These are phyloP conservation scores for Picochlorum costavermella DNA, from an alignment of 139 green algal genomes.

Conservation along the genomic window DNA sequence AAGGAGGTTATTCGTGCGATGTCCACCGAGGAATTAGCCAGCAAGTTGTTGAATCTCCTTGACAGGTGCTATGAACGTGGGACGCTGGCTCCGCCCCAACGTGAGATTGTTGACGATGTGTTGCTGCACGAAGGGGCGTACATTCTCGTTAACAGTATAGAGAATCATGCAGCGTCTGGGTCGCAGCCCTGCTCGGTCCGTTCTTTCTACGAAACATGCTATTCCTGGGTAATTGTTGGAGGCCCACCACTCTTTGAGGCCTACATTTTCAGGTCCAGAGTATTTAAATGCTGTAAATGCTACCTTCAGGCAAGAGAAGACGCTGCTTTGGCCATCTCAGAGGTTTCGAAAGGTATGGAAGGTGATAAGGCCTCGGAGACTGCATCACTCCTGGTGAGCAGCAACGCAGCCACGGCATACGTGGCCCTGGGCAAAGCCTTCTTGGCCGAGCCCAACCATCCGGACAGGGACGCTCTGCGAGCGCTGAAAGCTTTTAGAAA, in stretches of 20 bases:
- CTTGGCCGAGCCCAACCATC: slow-evolving; percentile 27
- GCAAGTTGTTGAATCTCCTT: no score
- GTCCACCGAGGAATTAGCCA: no score
- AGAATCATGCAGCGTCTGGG: no score
- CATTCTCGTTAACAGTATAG: no score
- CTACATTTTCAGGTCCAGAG: slow-evolving; percentile 18
- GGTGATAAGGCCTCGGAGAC: neutral
- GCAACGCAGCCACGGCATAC: neutral
- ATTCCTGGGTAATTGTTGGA: neutral
- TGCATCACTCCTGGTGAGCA: neutral
- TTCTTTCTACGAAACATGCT: no score
- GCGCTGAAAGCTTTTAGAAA: slow-evolving; percentile 24
- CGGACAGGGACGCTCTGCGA: slow-evolving; percentile 15
- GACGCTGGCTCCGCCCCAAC: no score
- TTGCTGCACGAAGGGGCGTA: no score
- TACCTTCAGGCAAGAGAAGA: slow-evolving; percentile 33
- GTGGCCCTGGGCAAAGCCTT: slow-evolving; percentile 15
- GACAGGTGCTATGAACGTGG: no score
- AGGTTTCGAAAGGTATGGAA: neutral
- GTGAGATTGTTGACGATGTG: no score
- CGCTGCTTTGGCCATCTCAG: neutral
- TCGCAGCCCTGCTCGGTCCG: no score
- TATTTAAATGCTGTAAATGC: slow-evolving; percentile 18
- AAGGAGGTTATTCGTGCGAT: slow-evolving; percentile 21
- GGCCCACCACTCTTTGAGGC: slow-evolving; percentile 5